Evolutionary conservation across 495 filamentous ascomycete genomes (phyloP), one percentile per base, ranked within the genome.

Genomic region (Patellaria atrata): DNA sequence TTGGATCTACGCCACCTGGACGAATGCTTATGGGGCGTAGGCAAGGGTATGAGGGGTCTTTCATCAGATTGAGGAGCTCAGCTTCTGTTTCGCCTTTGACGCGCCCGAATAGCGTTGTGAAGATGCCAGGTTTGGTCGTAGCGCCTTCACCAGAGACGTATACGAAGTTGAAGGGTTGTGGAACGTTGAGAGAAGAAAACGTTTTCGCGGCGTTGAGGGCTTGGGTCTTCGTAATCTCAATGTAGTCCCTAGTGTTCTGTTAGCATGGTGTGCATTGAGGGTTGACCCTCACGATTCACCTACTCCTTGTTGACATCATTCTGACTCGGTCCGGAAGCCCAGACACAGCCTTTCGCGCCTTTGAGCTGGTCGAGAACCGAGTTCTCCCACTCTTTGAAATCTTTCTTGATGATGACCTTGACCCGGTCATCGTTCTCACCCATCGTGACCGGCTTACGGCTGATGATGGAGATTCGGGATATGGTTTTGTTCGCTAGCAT

Each of bases 311-410:
- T 50, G 15, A 82, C 77, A 21, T 64, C 50, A 6, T 50, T 68
- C 21, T 70, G 62, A 38, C 65, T 70, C 17, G 71, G 70, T 7
- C 79, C 78, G 36, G 73, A 53, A 7, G 79, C 78, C 79, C 78
- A 84, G 0, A 84, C 73, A 35, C 69, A 75, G 0, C 72, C 78
- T 4, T 65, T 59, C 0, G 74, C 78, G 11, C 65, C 78, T 40
- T 64, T 65, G 0, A 84, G 53, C 45, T 76, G 57, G 11, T 66
- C 61, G 2, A 82, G 55, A 0, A 81, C 31, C 3, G 63, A 60
- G 0, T 48, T 40, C 10, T 64, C 57, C 46, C 79, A 82, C 4
- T 50, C 52, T 7, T 57, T 49, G 41, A 76, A 84, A 51, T 82
- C 71, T 23, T 67, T 66, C 41, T 82, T 74, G 1, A 72, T 58